Percentiles rank a stretch among this genome's conserved stretches.
phyloP scores from a whole-genome alignment of 345 rosid genomes.

The Eutrema yunnanense region DNA sequence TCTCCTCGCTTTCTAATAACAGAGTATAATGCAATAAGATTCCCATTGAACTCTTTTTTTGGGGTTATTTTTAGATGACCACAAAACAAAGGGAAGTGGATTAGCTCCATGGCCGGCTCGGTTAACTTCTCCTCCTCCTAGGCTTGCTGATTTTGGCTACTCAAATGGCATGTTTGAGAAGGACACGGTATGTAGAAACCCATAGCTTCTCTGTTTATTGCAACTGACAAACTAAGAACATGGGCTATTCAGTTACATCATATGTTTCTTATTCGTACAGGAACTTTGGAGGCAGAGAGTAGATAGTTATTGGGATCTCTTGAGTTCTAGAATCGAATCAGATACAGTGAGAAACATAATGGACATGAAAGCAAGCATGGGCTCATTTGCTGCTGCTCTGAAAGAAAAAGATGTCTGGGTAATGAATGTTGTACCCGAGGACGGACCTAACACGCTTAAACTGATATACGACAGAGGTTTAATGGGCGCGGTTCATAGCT shows the following conservation, averaged over 20 bases:
- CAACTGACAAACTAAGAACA: background rate
- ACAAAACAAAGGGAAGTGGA: slow-evolving; percentile 66
- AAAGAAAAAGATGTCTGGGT: slow-evolving; percentile 78
- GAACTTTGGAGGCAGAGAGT: slow-evolving; percentile 64
- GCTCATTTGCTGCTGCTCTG: slow-evolving; percentile 82
- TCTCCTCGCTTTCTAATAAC: background rate
- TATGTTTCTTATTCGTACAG: slow-evolving; percentile 25
- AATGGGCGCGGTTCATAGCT: slow-evolving; percentile 62
- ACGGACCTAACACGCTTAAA: slow-evolving; percentile 74
- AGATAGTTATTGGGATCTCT: slow-evolving; percentile 66
- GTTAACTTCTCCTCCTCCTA: slow-evolving; percentile 64
- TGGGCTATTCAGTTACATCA: background rate
- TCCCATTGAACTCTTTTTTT: background rate
- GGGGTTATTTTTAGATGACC: slow-evolving; percentile 48
- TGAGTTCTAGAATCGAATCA: slow-evolving; percentile 58
- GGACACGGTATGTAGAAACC: slow-evolving; percentile 48
- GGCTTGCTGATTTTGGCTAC: slow-evolving; percentile 86
- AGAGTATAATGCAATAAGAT: too few relatives aligned
- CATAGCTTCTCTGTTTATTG: background rate
- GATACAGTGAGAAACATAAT: slow-evolving; percentile 73
- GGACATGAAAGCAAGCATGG: slow-evolving; percentile 91
- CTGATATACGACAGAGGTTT: slow-evolving; percentile 75
- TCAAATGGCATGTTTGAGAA: slow-evolving; percentile 68
- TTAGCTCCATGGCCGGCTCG: slow-evolving; percentile 96
- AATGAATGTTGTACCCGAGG: slow-evolving; percentile 69